Percentiles rank a stretch among this genome's conserved stretches.
phyloP scores from a whole-genome alignment of 208 protist species.

The Acanthamoeba castellanii region DNA sequence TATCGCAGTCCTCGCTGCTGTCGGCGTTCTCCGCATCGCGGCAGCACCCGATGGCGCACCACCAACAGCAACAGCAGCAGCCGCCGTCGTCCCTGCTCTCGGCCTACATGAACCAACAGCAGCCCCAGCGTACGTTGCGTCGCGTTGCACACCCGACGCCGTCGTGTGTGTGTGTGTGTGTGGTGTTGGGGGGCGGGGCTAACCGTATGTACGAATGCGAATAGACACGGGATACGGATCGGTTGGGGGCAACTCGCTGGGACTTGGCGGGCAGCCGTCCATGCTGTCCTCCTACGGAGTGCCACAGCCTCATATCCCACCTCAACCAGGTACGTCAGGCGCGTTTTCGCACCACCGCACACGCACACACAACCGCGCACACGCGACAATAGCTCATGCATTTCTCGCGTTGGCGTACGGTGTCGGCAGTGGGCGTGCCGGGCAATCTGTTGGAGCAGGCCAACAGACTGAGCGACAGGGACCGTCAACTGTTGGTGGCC shows the following conservation, averaged over 20 bases:
- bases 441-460: slow-evolving; percentile 52
- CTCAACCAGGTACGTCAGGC: not conserved
- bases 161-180: no score
- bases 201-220: no score
- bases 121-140: not conserved
- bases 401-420: not conserved
- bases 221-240: not conserved
- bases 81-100: slow-evolving; percentile 14
- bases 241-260: not conserved
- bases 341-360: not conserved
- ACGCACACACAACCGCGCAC: not conserved
- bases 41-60: not conserved
- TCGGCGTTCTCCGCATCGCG: not conserved
- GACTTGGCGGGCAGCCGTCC: not conserved
- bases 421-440: slow-evolving; percentile 1
- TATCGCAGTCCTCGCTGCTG: slow-evolving; percentile 4
- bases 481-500: slow-evolving; percentile 7
- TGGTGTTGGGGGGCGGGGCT: no score
- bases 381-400: not conserved
- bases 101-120: slow-evolving; percentile 11
- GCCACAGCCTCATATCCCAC: not conserved
- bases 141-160: no score
- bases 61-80: not conserved
- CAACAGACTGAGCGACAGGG: slow-evolving; percentile 26
- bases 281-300: not conserved